A percentile compares a stretch with the other conserved stretches of the same genome.
These are phyloP conservation scores for Sporothrix mexicana DNA, from an alignment of 2,329 filamentous ascomycete genomes.

Conservation along the genomic window DNA sequence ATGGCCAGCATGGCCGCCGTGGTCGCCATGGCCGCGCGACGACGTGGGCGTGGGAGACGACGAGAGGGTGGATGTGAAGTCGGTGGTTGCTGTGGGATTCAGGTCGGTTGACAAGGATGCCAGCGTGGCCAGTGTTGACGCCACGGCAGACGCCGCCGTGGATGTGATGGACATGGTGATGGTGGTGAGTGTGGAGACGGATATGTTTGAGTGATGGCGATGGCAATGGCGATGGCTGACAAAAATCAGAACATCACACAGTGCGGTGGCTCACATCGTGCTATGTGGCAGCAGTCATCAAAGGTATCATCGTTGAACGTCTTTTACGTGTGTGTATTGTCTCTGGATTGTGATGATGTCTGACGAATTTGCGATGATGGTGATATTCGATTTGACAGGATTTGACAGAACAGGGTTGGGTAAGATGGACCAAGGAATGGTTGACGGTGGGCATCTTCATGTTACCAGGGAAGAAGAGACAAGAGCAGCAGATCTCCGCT, in stretches of 20 bases:
- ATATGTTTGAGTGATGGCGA: background rate
- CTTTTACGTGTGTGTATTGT: background rate
- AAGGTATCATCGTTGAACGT: background rate
- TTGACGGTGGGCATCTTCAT: background rate
- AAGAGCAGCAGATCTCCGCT: background rate
- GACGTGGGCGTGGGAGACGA: background rate
- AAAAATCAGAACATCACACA: background rate
- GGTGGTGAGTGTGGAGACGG: too few species aligned
- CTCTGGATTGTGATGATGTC: background rate
- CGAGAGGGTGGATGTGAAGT: background rate
- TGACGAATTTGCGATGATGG: background rate
- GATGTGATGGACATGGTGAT: background rate
- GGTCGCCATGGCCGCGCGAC: background rate
- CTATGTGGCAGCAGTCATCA: background rate
- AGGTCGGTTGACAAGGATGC: background rate
- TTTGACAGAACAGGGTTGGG: too few species aligned
- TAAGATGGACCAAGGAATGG: background rate
- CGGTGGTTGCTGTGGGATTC: background rate
- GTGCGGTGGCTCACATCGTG: background rate
- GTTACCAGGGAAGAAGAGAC: background rate
- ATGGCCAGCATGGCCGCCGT: background rate
- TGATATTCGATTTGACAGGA: too few species aligned
- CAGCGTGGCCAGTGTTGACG: constrained; percentile 9
- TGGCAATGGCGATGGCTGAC: too few species aligned
- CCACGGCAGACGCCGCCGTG: background rate